A percentile compares a stretch with the other conserved stretches of the same genome.
phyloP scores from a whole-genome alignment of 164 flowering plant species.

The Annona cherimola region DNA sequence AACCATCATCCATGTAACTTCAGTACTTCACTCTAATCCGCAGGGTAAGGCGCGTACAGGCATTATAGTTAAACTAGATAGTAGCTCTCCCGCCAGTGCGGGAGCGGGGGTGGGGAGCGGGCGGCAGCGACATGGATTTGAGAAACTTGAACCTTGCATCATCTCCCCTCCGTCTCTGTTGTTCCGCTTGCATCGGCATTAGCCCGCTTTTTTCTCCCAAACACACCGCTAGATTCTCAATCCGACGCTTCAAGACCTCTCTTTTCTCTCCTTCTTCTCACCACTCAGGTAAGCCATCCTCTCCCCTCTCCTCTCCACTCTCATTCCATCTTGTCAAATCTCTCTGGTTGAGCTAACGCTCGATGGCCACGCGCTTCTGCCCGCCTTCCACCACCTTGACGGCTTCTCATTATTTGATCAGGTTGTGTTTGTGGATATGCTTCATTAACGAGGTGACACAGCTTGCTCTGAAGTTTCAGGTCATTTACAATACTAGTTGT shows the following conservation, averaged over 20 bases:
- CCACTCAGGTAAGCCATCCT: background rate
- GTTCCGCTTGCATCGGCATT: background rate
- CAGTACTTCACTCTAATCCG: too few relatives aligned
- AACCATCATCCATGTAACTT: too few relatives aligned
- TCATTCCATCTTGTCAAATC: background rate
- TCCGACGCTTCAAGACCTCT: background rate
- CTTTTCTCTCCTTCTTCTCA: background rate
- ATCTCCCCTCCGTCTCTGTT: conserved; percentile 1
- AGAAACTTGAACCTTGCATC: background rate
- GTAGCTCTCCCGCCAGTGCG: too few relatives aligned
- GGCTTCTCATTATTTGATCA: background rate
- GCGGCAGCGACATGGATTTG: background rate
- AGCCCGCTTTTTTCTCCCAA: background rate
- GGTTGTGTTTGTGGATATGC: background rate
- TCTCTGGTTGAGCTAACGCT: background rate
- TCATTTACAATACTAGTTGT: background rate
- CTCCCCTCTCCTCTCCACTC: background rate
- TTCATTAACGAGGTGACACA: background rate
- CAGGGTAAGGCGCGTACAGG: too few relatives aligned
- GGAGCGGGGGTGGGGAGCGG: too few relatives aligned
- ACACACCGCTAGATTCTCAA: background rate
- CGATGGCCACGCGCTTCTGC: too few relatives aligned
- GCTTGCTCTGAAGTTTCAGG: background rate
- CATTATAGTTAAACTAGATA: too few relatives aligned
- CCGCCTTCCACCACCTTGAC: background rate